These are phyloP conservation scores for Didymella keratinophila DNA, from an alignment of 2,329 filamentous ascomycete species.

Conservation along the genomic window DNA sequence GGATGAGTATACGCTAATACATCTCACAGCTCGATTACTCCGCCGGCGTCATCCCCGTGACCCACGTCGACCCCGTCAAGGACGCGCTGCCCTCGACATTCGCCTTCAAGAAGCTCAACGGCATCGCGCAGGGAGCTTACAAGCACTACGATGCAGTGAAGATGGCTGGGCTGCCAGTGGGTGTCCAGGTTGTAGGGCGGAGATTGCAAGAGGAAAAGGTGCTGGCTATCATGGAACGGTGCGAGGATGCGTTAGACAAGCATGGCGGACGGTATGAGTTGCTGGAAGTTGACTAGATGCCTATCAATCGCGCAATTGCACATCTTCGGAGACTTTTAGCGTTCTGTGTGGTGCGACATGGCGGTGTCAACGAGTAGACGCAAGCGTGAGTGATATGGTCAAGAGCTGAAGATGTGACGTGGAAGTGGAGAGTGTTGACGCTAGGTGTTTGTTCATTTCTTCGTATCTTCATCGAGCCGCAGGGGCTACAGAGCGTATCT, in stretches of 20 bases:
- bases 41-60: conserved; percentile 82
- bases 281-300: conserved; percentile 53
- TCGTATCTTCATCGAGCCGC: not conserved
- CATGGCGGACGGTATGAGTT: conserved; percentile 60
- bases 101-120: conserved; percentile 72
- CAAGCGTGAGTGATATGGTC: not conserved
- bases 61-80: conserved; percentile 75
- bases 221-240: conserved; percentile 76
- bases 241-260: conserved; percentile 75
- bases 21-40: conserved; percentile 77
- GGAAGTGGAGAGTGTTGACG: not conserved
- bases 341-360: not conserved
- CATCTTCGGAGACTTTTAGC: not conserved
- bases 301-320: not conserved
- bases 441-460: not conserved
- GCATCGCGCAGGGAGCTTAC: conserved; percentile 82
- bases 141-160: conserved; percentile 81
- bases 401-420: not conserved
- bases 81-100: conserved; percentile 72
- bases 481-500: not conserved
- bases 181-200: conserved; percentile 81
- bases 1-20: not conserved
- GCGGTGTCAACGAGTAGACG: not conserved
- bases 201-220: conserved; percentile 89
- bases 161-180: conserved; percentile 90